Conservation (phyloP, 106 monocot species). For the Platanthera guangdongensis region DNA sequence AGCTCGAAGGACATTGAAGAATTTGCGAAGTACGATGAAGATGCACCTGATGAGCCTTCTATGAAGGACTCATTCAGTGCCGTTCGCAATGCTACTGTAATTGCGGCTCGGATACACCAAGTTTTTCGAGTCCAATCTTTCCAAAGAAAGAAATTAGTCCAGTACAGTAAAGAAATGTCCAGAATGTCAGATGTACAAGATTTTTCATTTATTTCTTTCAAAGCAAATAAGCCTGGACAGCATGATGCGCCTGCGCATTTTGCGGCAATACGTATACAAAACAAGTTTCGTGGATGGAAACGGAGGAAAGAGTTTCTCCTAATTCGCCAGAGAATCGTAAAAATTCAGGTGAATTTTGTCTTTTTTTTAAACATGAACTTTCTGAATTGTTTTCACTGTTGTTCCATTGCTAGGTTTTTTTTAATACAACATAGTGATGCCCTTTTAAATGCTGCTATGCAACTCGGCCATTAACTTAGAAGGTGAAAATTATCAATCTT, state of each 20-base stretch:
- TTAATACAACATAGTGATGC: no score
- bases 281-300: conserved; percentile 93
- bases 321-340: conserved; percentile 60
- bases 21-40: conserved; percentile 18
- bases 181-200: conserved; percentile 60
- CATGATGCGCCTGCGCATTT: conserved; percentile 41
- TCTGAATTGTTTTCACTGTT: neutral
- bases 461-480: no score
- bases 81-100: conserved; percentile 60
- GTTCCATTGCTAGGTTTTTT: neutral
- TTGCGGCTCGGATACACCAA: conserved; percentile 74
- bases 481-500: no score
- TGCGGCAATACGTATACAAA: conserved; percentile 76
- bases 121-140: conserved; percentile 77
- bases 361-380: neutral
- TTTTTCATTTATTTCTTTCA: conserved; percentile 47
- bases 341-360: conserved; percentile 56
- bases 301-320: conserved; percentile 71
- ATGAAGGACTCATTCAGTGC: conserved; percentile 60
- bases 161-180: conserved; percentile 34
- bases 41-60: conserved; percentile 33
- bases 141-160: conserved; percentile 58
- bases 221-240: conserved; percentile 26
- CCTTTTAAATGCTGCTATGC: no score
- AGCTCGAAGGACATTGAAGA: conserved; percentile 21